phyloP scores from a whole-genome alignment of 768 basidiomycete species.

The Suillus americanus region DNA sequence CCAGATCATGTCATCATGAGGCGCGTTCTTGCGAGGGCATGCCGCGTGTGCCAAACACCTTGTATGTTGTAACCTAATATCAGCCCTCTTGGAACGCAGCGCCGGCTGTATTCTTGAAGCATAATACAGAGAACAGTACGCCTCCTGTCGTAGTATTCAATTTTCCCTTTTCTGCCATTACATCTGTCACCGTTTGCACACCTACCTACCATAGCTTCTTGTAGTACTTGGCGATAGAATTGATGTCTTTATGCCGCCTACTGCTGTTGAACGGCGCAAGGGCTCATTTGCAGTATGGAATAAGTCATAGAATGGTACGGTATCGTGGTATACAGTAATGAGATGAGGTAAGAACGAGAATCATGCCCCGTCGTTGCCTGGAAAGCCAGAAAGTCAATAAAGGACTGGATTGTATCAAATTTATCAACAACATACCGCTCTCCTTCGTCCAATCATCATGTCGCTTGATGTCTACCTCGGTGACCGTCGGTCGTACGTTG shows the following conservation, averaged over 20 bases:
- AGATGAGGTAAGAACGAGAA: slow-evolving; percentile 11
- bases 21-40: neutral
- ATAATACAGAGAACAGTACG: slow-evolving; percentile 22
- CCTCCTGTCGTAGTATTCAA: slow-evolving; percentile 10
- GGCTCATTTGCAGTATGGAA: neutral
- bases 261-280: neutral
- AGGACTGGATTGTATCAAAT: neutral
- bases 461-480: slow-evolving; percentile 78
- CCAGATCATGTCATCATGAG: slow-evolving; percentile 31
- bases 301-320: slow-evolving; percentile 1
- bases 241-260: neutral
- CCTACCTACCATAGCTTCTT: slow-evolving; percentile 20
- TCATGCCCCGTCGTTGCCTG: slow-evolving; percentile 35
- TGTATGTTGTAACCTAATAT: slow-evolving; percentile 7
- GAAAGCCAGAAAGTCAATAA: neutral
- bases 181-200: neutral
- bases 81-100: slow-evolving; percentile 1
- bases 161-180: slow-evolving; percentile 7
- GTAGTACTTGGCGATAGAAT: slow-evolving; percentile 14
- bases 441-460: slow-evolving; percentile 86
- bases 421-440: slow-evolving; percentile 54
- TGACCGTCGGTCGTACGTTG: slow-evolving; percentile 84
- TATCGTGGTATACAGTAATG: neutral
- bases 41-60: slow-evolving; percentile 6
- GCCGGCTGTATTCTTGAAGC: slow-evolving; percentile 8